A percentile compares a stretch with the other conserved stretches of the same genome.
phyloP scores from a whole-genome alignment of 164 flowering plant species.

The Aristolochia californica region DNA sequence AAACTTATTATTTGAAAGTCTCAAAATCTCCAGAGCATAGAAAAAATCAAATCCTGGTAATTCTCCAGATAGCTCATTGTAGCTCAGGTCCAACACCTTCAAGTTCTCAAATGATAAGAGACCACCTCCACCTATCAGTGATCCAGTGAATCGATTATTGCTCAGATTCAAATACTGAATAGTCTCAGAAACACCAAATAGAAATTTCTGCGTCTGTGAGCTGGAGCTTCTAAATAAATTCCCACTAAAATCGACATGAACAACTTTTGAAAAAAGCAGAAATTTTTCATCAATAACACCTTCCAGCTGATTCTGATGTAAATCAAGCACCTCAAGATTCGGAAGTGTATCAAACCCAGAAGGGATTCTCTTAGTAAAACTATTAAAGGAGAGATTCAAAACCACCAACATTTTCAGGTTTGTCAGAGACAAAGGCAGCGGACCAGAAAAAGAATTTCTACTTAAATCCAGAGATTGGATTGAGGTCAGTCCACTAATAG shows the following conservation, averaged over 20 bases:
- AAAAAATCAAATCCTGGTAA: slow-evolving; percentile 80
- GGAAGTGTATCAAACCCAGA: slow-evolving; percentile 52
- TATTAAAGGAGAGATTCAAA: slow-evolving; percentile 71
- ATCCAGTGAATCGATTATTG: slow-evolving; percentile 29
- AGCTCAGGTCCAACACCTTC: slow-evolving; percentile 82
- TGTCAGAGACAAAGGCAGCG: slow-evolving; percentile 49
- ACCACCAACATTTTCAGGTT: slow-evolving; percentile 38
- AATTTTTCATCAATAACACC: slow-evolving; percentile 59
- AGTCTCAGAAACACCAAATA: slow-evolving; percentile 51
- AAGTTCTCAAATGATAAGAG: slow-evolving; percentile 31
- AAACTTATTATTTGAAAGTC: slow-evolving; percentile 70
- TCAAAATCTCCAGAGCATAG: slow-evolving; percentile 72
- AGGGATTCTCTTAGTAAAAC: slow-evolving; percentile 47
- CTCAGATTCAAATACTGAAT: slow-evolving; percentile 63
- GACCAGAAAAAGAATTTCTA: slow-evolving; percentile 69
- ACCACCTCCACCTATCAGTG: slow-evolving; percentile 31
- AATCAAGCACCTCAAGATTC: slow-evolving; percentile 58
- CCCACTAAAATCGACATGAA: slow-evolving; percentile 75
- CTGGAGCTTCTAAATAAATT: slow-evolving; percentile 47
- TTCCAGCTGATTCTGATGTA: slow-evolving; percentile 67
- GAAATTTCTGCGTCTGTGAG: slow-evolving; percentile 34
- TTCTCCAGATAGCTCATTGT: slow-evolving; percentile 83
- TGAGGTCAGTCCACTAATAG: slow-evolving; percentile 51
- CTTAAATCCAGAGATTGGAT: slow-evolving; percentile 69
- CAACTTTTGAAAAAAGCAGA: slow-evolving; percentile 47